Conservation (phyloP, 176 grass and related monocot genomes). For the Phoenix roebelenii region DNA sequence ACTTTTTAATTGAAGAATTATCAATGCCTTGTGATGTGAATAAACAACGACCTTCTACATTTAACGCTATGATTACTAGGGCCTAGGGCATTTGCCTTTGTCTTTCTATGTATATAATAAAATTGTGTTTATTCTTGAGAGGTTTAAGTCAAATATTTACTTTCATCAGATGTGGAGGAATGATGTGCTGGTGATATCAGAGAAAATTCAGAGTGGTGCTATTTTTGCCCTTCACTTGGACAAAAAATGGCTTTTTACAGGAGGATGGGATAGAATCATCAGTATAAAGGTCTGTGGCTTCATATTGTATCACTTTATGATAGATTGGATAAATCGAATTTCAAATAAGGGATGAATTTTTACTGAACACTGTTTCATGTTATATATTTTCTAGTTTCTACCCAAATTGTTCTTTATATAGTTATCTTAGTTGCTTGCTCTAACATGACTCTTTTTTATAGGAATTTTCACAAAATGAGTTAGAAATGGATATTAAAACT, state of each 20-base stretch:
- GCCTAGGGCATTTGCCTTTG: too few relatives aligned
- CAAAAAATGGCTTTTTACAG: conserved; percentile 57
- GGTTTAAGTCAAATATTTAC: background rate
- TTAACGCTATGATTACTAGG: too few relatives aligned
- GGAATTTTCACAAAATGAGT: conserved; percentile 55
- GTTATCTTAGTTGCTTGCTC: background rate
- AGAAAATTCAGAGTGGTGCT: conserved; percentile 62
- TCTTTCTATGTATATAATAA: too few relatives aligned
- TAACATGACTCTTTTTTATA: conserved; percentile 9
- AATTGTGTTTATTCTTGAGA: background rate
- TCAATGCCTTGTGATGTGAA: too few relatives aligned
- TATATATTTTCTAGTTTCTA: background rate
- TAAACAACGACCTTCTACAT: too few relatives aligned
- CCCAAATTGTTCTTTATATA: background rate
- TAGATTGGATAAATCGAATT: background rate
- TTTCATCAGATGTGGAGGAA: conserved; percentile 78
- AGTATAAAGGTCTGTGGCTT: conserved; percentile 48
- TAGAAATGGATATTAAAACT: conserved; percentile 57
- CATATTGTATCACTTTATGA: background rate
- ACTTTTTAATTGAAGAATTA: background rate
- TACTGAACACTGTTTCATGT: background rate
- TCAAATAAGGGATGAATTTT: background rate
- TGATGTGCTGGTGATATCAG: conserved; percentile 56
- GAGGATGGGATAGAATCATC: conserved; percentile 81
- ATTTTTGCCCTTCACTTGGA: conserved; percentile 59